phyloP scores from a whole-genome alignment of 805 yeast species.

The Wickerhamiella brachini region DNA sequence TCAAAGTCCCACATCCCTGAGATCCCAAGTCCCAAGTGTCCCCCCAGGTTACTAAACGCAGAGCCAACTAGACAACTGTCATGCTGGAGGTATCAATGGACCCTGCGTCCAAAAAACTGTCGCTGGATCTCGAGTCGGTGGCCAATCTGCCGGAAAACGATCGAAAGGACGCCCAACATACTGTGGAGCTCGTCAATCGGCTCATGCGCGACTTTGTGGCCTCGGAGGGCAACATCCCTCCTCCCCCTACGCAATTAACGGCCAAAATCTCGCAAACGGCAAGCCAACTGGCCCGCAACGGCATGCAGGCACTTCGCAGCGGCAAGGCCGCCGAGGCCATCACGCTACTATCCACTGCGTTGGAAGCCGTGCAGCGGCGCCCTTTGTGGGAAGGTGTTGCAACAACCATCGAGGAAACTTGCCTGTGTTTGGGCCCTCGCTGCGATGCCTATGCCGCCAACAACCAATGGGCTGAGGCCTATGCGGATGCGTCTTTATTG shows the following conservation, averaged over 20 bases:
- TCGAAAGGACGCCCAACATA: constrained; percentile 3
- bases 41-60: not conserved
- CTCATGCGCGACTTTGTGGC: constrained; percentile 21
- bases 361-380: constrained; percentile 28
- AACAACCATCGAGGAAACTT: constrained; percentile 24
- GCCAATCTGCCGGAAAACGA: constrained; percentile 21
- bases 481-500: constrained; percentile 26
- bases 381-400: constrained; percentile 28
- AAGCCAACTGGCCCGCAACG: constrained; percentile 24
- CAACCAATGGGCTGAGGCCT: constrained; percentile 26
- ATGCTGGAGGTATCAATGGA: constrained; percentile 3
- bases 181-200: constrained; percentile 20
- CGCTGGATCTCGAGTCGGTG: not conserved
- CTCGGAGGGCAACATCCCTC: constrained; percentile 25
- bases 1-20: no score
- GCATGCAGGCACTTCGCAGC: constrained; percentile 18
- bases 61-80: no score
- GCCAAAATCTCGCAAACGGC: constrained; percentile 20
- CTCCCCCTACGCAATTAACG: constrained; percentile 22
- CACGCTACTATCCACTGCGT: constrained; percentile 24
- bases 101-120: constrained; percentile 2
- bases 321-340: constrained; percentile 25
- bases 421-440: constrained; percentile 23
- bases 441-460: constrained; percentile 28
- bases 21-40: not conserved